Conservation (phyloP, 2,329 filamentous ascomycete genomes). For the Emergomyces orientalis region DNA sequence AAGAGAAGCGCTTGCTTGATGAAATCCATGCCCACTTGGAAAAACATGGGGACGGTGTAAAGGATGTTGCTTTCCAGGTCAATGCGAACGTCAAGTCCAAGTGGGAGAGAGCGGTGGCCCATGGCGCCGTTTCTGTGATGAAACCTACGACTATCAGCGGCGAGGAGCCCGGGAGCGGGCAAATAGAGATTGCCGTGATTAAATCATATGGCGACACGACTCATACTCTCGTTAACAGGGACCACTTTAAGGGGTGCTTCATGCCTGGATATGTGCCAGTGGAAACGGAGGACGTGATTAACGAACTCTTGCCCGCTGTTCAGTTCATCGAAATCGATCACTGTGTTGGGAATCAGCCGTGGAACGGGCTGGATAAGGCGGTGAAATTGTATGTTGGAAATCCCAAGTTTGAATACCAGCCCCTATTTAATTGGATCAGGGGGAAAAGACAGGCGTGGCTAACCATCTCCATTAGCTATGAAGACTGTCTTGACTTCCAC, state of each 20-base stretch:
- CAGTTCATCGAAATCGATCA: conserved; percentile 71
- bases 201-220: conserved; percentile 83
- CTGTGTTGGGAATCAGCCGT: conserved; percentile 91
- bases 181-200: conserved; percentile 63
- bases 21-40: conserved; percentile 73
- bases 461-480: conserved; percentile 49
- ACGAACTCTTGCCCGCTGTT: conserved; percentile 49
- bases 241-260: conserved; percentile 57
- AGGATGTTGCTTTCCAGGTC: conserved; percentile 84
- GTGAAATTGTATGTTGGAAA: conserved; percentile 42
- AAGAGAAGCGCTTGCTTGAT: conserved; percentile 53
- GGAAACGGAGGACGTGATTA: conserved; percentile 35
- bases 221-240: conserved; percentile 70
- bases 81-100: conserved; percentile 64
- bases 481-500: conserved; percentile 77
- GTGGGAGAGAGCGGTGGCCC: conserved; percentile 58
- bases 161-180: conserved; percentile 44
- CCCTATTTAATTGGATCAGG: not conserved
- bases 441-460: not conserved
- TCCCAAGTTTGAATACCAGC: not conserved
- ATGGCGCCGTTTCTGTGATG: conserved; percentile 57
- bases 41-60: conserved; percentile 79
- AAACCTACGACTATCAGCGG: conserved; percentile 49
- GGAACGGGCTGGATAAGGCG: conserved; percentile 62
- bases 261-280: conserved; percentile 63